A percentile compares a stretch with the other conserved stretches of the same genome.
Evolutionary conservation across 2,329 filamentous ascomycete species (phyloP).

Genomic region (Microascus cirrosus): DNA sequence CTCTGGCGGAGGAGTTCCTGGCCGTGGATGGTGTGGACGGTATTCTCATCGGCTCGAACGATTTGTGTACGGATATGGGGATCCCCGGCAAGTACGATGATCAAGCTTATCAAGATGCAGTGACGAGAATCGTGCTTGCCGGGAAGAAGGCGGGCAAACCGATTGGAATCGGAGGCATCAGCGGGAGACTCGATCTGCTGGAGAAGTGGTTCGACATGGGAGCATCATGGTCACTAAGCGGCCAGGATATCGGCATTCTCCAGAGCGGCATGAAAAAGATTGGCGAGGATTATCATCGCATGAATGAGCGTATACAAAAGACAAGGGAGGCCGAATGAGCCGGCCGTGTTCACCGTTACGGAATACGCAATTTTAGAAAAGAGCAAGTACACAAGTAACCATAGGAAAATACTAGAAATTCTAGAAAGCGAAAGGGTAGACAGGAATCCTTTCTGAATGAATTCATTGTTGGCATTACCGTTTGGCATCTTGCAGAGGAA

Average conservation of each 20-base stretch:
- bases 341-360: too few relatives aligned
- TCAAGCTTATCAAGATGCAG: constrained; percentile 14
- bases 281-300: constrained; percentile 15
- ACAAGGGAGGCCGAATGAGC: too few relatives aligned
- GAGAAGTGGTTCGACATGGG: constrained; percentile 25
- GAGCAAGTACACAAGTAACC: too few relatives aligned
- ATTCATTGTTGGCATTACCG: too few relatives aligned
- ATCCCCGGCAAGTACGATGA: constrained; percentile 27
- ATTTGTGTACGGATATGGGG: constrained; percentile 25
- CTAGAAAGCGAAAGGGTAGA: too few relatives aligned
- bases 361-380: too few relatives aligned
- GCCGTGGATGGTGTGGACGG: constrained; percentile 26
- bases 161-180: constrained; percentile 21
- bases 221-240: constrained; percentile 24
- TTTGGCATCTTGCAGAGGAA: too few relatives aligned
- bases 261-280: constrained; percentile 23
- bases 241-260: constrained; percentile 20
- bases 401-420: too few relatives aligned
- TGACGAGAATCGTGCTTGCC: constrained; percentile 18
- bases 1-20: constrained; percentile 25
- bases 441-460: too few relatives aligned
- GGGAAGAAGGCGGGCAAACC: constrained; percentile 19
- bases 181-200: constrained; percentile 20
- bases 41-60: constrained; percentile 26
- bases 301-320: constrained; percentile 10